Evolutionary conservation across 2,329 filamentous ascomycete genomes (phyloP).

Genomic region (Periglandula ipomoeae): DNA sequence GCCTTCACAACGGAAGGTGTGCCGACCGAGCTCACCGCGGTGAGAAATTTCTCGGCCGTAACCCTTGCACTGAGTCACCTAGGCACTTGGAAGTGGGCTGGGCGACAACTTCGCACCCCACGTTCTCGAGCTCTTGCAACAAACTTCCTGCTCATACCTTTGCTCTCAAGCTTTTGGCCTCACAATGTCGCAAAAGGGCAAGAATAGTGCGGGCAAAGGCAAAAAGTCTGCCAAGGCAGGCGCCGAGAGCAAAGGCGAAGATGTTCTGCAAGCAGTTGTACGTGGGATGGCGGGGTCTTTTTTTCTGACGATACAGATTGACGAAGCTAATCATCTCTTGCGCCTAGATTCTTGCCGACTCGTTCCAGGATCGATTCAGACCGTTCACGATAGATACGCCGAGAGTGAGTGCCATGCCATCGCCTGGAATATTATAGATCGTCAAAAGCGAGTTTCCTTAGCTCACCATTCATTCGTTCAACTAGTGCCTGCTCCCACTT

Average conservation of each 20-base stretch:
- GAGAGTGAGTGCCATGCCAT: conserved; percentile 48
- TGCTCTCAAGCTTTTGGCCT: conserved; percentile 3
- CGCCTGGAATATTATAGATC: too few species aligned
- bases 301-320: background rate
- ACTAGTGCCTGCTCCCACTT: conserved; percentile 82
- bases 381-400: conserved; percentile 86
- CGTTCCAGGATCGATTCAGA: conserved; percentile 83
- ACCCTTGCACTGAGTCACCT: conserved; percentile 4
- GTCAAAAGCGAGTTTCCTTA: background rate
- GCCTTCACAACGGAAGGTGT: background rate
- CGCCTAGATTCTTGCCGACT: conserved; percentile 75
- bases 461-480: background rate
- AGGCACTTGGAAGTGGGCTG: background rate
- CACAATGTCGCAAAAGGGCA: conserved; percentile 38
- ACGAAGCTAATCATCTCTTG: conserved; percentile 12
- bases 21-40: background rate
- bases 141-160: conserved; percentile 1
- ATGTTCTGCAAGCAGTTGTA: conserved; percentile 49
- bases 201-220: conserved; percentile 34
- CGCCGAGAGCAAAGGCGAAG: conserved; percentile 47
- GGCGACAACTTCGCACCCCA: background rate
- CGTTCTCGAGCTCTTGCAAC: conserved; percentile 7
- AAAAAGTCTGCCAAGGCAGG: conserved; percentile 43
- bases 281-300: conserved; percentile 23
- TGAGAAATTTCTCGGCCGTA: background rate